phyloP scores from a whole-genome alignment of 306 rosid species.

The Inga leiocalycina region DNA sequence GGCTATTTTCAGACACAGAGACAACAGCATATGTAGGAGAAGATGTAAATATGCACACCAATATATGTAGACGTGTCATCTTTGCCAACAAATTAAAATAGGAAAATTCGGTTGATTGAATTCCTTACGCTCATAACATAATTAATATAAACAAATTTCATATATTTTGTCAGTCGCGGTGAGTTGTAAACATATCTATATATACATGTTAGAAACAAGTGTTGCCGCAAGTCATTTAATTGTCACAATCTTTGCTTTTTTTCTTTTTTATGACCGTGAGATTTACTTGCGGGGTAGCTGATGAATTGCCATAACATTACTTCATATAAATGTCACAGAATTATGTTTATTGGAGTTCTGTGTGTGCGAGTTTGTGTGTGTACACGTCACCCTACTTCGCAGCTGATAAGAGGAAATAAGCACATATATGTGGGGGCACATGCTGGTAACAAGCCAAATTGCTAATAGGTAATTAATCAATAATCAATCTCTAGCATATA shows the following conservation, averaged over 20 bases:
- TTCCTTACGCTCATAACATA: not conserved
- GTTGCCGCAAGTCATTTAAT: not conserved
- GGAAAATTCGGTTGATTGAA: not conserved
- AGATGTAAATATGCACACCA: conserved; percentile 8
- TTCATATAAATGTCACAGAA: not conserved
- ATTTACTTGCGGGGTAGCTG: not conserved
- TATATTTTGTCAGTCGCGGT: not conserved
- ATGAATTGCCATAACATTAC: too few relatives aligned
- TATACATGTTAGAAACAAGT: not conserved
- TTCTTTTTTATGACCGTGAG: too few relatives aligned
- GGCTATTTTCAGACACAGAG: conserved; percentile 37
- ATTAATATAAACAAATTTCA: not conserved
- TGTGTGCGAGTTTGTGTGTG: not conserved
- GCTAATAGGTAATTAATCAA: not conserved
- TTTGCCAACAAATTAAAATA: not conserved
- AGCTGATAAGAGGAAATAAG: not conserved
- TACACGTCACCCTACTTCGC: not conserved
- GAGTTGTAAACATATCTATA: not conserved
- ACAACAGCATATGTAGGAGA: not conserved
- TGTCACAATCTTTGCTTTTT: not conserved
- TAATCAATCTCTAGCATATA: not conserved
- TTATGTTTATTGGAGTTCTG: not conserved
- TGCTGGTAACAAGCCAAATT: not conserved
- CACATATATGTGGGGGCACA: not conserved
- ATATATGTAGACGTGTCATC: conserved; percentile 15